Conservation (phyloP, 2,329 filamentous ascomycete species). For the Tolypocladium album region DNA sequence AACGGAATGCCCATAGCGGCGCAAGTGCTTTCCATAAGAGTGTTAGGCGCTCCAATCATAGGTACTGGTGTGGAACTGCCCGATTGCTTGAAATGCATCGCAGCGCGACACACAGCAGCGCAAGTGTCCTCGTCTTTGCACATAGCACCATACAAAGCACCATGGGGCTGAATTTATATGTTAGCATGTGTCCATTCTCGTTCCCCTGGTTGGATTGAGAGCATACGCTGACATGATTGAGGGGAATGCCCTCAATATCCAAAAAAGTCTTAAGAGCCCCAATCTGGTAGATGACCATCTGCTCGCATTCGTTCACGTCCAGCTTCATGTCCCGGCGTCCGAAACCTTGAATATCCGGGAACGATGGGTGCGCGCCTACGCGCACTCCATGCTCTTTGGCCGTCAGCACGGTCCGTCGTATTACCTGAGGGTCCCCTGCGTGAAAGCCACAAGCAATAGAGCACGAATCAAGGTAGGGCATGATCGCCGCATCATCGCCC, state of each 20-base stretch:
- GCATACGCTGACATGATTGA: slow-evolving; percentile 50
- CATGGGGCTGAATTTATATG: slow-evolving; percentile 6
- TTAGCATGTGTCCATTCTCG: too few species aligned
- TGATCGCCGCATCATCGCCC: too few species aligned
- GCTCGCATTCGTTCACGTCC: slow-evolving; percentile 42
- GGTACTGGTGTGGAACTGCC: slow-evolving; percentile 15
- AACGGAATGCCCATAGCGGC: slow-evolving; percentile 8
- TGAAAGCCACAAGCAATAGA: slow-evolving; percentile 53
- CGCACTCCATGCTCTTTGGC: slow-evolving; percentile 47
- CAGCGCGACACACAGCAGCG: slow-evolving; percentile 16
- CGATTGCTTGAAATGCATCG: slow-evolving; percentile 14
- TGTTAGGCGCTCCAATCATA: slow-evolving; percentile 1
- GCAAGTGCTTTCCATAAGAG: slow-evolving; percentile 7
- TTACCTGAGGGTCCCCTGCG: slow-evolving; percentile 52
- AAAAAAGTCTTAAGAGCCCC: slow-evolving; percentile 51
- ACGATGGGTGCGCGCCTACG: slow-evolving; percentile 51
- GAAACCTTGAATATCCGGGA: slow-evolving; percentile 56
- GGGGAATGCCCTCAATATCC: slow-evolving; percentile 39
- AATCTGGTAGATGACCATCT: slow-evolving; percentile 51
- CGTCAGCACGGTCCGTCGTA: slow-evolving; percentile 46
- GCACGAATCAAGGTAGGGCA: too few species aligned
- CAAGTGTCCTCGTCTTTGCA: slow-evolving; percentile 11
- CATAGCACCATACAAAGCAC: slow-evolving; percentile 3
- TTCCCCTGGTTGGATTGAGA: too few species aligned
- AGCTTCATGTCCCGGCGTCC: slow-evolving; percentile 52